Evolutionary conservation across 139 green algal species (phyloP).

Genomic region (Picochlorum costavermella): DNA sequence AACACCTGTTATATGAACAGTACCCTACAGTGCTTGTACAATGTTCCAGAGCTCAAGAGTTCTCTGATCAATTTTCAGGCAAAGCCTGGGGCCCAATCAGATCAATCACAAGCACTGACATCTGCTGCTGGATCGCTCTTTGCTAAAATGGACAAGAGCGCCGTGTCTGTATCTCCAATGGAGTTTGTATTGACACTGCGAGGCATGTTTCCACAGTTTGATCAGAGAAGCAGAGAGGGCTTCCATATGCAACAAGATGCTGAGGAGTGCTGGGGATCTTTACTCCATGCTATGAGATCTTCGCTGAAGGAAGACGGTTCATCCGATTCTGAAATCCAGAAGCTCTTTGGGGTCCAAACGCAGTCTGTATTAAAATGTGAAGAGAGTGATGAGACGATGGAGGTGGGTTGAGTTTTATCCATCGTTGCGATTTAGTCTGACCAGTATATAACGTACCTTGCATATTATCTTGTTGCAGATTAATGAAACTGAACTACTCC

Average conservation of each 20-base stretch:
- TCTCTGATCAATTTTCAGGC: neutral
- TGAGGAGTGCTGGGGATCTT: slow-evolving; percentile 90
- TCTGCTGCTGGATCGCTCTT: slow-evolving; percentile 71
- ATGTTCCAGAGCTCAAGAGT: slow-evolving; percentile 56
- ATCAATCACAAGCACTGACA: slow-evolving; percentile 27
- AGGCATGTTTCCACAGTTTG: slow-evolving; percentile 87
- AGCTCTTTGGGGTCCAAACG: slow-evolving; percentile 79
- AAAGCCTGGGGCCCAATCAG: neutral
- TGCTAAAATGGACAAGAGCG: slow-evolving; percentile 25
- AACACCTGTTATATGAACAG: slow-evolving; percentile 99
- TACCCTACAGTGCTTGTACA: slow-evolving; percentile 83
- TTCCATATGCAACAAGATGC: slow-evolving; percentile 93
- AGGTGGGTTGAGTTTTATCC: slow-evolving; percentile 21
- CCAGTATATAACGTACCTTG: neutral
- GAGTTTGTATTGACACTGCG: slow-evolving; percentile 77
- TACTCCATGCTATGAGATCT: slow-evolving; percentile 32
- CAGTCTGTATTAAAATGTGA: slow-evolving; percentile 63
- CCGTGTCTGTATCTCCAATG: slow-evolving; percentile 65
- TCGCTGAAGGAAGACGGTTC: neutral
- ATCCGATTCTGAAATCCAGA: slow-evolving; percentile 37
- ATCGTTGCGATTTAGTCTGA: neutral
- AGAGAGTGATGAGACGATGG: slow-evolving; percentile 66
- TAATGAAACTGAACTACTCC: slow-evolving; percentile 56
- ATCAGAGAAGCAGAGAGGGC: slow-evolving; percentile 53
- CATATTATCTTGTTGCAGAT: neutral